phyloP scores from a whole-genome alignment of 1,284 basidiomycete genomes.

The Phellopilus nigrolimitatus region DNA sequence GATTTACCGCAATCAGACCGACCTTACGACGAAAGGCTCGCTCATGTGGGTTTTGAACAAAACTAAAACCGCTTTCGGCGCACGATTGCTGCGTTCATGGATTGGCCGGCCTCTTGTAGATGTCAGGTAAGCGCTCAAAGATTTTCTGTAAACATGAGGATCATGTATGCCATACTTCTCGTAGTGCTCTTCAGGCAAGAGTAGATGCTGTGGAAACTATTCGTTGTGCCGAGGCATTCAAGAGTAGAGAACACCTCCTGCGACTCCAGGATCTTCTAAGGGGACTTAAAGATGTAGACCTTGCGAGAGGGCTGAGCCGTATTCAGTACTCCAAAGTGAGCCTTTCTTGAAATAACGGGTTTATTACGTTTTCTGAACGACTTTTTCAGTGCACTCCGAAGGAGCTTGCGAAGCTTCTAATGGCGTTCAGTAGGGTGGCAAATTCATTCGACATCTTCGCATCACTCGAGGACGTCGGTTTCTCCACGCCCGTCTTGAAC shows the following conservation, averaged over 20 bases:
- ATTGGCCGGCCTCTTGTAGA: slow-evolving; percentile 82
- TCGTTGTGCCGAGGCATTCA: slow-evolving; percentile 31
- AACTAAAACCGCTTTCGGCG: slow-evolving; percentile 86
- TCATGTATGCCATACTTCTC: slow-evolving; percentile 4
- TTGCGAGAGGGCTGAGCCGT: slow-evolving; percentile 83
- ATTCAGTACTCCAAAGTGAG: slow-evolving; percentile 86
- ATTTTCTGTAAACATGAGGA: neutral
- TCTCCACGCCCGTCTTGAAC: slow-evolving; percentile 66
- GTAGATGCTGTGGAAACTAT: slow-evolving; percentile 86
- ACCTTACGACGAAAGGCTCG: slow-evolving; percentile 70
- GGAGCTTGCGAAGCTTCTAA: slow-evolving; percentile 76
- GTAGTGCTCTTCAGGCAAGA: slow-evolving; percentile 68
- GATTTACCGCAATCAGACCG: slow-evolving; percentile 87
- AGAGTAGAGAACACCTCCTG: slow-evolving; percentile 52
- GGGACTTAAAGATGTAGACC: slow-evolving; percentile 66
- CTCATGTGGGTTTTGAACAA: slow-evolving; percentile 85
- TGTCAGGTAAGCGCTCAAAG: slow-evolving; percentile 43
- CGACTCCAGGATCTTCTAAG: slow-evolving; percentile 68
- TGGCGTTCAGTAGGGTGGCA: slow-evolving; percentile 73
- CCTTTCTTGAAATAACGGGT: slow-evolving; percentile 13
- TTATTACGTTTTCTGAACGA: neutral
- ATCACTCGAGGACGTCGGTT: slow-evolving; percentile 43
- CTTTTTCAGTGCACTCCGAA: slow-evolving; percentile 68
- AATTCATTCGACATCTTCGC: slow-evolving; percentile 55
- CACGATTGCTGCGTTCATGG: slow-evolving; percentile 81